A percentile compares a stretch with the other conserved stretches of the same genome.
Conservation (phyloP, 108 stramenopile species). For the Asterionellopsis glacialis region DNA sequence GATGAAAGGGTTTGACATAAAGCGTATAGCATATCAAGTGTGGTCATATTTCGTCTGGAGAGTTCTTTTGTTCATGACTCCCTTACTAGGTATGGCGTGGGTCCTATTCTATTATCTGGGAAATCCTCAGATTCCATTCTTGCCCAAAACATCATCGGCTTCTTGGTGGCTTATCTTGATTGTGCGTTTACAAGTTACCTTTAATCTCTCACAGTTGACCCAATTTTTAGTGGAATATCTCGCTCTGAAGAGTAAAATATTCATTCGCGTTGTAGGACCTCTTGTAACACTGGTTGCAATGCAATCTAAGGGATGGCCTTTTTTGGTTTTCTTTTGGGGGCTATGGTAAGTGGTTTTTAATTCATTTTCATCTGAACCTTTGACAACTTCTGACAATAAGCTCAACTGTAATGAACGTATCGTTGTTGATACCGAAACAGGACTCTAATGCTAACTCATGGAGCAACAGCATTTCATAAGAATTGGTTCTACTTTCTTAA, state of each 20-base stretch:
- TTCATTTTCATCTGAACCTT: too few relatives aligned
- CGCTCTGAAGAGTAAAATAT: slow-evolving; percentile 24
- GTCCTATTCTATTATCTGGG: slow-evolving; percentile 44
- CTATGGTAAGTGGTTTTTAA: too few relatives aligned
- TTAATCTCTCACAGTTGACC: slow-evolving; percentile 43
- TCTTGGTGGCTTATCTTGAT: slow-evolving; percentile 74
- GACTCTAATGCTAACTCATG: too few relatives aligned
- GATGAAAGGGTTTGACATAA: too few relatives aligned
- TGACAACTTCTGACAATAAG: too few relatives aligned
- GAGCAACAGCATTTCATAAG: background rate
- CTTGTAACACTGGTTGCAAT: slow-evolving; percentile 61
- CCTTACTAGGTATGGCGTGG: slow-evolving; percentile 19
- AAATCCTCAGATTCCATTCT: slow-evolving; percentile 61
- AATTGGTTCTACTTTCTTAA: slow-evolving; percentile 68
- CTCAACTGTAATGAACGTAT: too few relatives aligned
- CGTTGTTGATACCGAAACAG: too few relatives aligned
- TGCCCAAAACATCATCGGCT: slow-evolving; percentile 44
- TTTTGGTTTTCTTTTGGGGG: slow-evolving; percentile 22
- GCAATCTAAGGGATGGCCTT: slow-evolving; percentile 78
- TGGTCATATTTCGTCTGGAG: slow-evolving; percentile 7
- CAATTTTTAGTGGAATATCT: slow-evolving; percentile 51
- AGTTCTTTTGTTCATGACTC: slow-evolving; percentile 7
- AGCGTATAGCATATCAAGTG: too few relatives aligned
- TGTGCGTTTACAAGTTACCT: slow-evolving; percentile 46
- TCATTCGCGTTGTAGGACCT: slow-evolving; percentile 56